phyloP scores from a whole-genome alignment of 306 rosid species.

The Citrullus amarus region DNA sequence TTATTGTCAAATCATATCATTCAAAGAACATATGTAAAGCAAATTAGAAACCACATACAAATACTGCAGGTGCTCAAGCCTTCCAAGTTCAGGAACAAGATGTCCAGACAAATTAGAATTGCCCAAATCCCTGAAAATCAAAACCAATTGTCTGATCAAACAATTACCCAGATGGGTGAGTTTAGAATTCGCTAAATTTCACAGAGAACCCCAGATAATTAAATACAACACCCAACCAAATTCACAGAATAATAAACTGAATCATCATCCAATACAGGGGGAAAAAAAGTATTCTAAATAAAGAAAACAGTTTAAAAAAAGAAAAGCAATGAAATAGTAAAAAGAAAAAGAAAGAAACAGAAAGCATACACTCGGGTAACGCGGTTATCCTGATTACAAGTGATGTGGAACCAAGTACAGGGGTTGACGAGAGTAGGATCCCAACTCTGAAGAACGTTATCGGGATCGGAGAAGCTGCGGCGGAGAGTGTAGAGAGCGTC shows the following conservation, averaged over 20 bases:
- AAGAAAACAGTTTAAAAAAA: background rate
- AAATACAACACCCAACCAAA: too few relatives aligned
- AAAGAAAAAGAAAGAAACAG: background rate
- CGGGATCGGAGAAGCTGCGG: constrained; percentile 71
- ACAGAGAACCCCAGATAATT: background rate
- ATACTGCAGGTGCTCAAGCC: constrained; percentile 76
- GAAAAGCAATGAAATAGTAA: background rate
- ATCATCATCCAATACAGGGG: too few relatives aligned
- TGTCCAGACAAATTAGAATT: constrained; percentile 90
- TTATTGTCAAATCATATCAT: background rate
- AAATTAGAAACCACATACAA: constrained; percentile 33
- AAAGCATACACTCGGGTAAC: constrained; percentile 77
- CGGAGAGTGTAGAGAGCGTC: constrained; percentile 77
- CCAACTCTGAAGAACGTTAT: constrained; percentile 91
- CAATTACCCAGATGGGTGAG: background rate
- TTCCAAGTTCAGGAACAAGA: constrained; percentile 79
- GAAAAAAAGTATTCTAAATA: background rate
- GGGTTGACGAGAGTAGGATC: constrained; percentile 95
- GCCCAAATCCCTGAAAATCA: constrained; percentile 66
- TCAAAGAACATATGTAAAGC: background rate
- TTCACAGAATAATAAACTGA: too few relatives aligned
- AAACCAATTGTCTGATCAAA: background rate
- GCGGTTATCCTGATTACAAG: constrained; percentile 82
- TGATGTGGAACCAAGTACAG: constrained; percentile 95
- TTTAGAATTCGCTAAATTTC: background rate